These are phyloP conservation scores for Mycena filopes DNA, from an alignment of 768 basidiomycete species.

Conservation along the genomic window DNA sequence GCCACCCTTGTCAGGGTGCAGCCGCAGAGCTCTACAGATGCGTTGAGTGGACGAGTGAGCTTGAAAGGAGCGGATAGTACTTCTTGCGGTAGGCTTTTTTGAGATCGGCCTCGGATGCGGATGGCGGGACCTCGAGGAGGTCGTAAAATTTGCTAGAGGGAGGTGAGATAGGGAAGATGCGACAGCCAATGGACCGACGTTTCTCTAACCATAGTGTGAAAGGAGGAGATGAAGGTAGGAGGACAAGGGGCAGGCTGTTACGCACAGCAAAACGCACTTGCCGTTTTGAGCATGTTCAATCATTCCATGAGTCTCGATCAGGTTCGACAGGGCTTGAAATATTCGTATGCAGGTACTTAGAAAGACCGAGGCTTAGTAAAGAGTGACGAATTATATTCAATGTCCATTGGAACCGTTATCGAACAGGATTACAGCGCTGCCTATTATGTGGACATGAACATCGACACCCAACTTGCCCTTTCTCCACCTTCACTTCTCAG, in stretches of 20 bases:
- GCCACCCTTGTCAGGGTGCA: slow-evolving; percentile 95
- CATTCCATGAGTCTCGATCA: slow-evolving; percentile 9
- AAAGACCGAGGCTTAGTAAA: too few relatives aligned
- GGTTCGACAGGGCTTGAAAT: slow-evolving; percentile 1
- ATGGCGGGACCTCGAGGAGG: slow-evolving; percentile 85
- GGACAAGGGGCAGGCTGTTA: slow-evolving; percentile 9
- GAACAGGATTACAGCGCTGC: slow-evolving; percentile 32
- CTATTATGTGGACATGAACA: too few relatives aligned
- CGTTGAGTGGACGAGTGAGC: slow-evolving; percentile 17
- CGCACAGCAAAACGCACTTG: slow-evolving; percentile 8
- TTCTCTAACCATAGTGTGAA: slow-evolving; percentile 72
- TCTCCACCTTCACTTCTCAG: too few relatives aligned
- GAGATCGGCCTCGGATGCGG: slow-evolving; percentile 84
- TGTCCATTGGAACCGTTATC: too few relatives aligned
- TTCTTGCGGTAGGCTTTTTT: slow-evolving; percentile 98
- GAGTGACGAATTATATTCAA: too few relatives aligned
- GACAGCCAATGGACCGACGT: slow-evolving; percentile 53
- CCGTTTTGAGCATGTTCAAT: slow-evolving; percentile 18
- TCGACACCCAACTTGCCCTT: too few relatives aligned
- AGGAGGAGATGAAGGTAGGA: slow-evolving; percentile 27
- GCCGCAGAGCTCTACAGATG: slow-evolving; percentile 72
- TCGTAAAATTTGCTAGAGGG: slow-evolving; percentile 86
- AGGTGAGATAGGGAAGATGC: slow-evolving; percentile 17
- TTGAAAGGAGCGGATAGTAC: slow-evolving; percentile 48
- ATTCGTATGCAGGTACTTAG: too few relatives aligned